These are phyloP conservation scores for Podaxis rugospora DNA, from an alignment of 768 basidiomycete species.

Conservation along the genomic window DNA sequence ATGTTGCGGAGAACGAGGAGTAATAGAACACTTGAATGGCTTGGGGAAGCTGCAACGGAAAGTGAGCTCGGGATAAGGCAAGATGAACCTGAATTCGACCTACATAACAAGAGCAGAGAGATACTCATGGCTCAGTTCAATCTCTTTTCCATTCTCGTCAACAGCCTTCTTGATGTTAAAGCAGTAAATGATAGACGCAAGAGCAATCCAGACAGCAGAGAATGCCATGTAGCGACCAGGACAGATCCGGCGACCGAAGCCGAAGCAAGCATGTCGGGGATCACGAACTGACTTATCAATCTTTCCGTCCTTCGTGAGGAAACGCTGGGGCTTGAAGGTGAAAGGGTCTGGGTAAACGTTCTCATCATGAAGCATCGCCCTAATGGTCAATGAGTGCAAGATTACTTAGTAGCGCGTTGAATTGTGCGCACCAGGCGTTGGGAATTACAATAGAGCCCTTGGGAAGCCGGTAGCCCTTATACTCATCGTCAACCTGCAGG, in stretches of 20 bases:
- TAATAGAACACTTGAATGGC: slow-evolving; percentile 17
- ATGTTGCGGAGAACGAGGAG: slow-evolving; percentile 15
- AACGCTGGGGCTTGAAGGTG: slow-evolving; percentile 38
- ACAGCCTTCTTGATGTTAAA: slow-evolving; percentile 22
- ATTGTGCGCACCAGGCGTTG: slow-evolving; percentile 26
- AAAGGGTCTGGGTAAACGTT: slow-evolving; percentile 34
- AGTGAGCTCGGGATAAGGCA: neutral
- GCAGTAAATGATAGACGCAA: slow-evolving; percentile 18
- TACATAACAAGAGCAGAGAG: slow-evolving; percentile 17
- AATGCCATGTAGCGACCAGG: slow-evolving; percentile 23
- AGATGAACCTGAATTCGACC: neutral
- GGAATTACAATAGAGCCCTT: slow-evolving; percentile 27
- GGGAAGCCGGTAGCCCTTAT: slow-evolving; percentile 26
- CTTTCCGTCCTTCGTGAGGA: slow-evolving; percentile 22
- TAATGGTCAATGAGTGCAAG: slow-evolving; percentile 10
- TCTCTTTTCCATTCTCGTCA: slow-evolving; percentile 13
- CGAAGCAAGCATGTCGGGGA: slow-evolving; percentile 24
- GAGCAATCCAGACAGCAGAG: slow-evolving; percentile 20
- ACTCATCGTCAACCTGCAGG: slow-evolving; percentile 22
- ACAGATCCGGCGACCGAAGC: slow-evolving; percentile 27
- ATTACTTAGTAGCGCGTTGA: neutral
- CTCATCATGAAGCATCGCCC: slow-evolving; percentile 39
- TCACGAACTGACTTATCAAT: slow-evolving; percentile 22
- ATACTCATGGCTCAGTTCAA: slow-evolving; percentile 11
- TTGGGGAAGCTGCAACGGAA: slow-evolving; percentile 13